Conservation (phyloP, 2,329 filamentous ascomycete species). For the Colletotrichum sansevieriae region DNA sequence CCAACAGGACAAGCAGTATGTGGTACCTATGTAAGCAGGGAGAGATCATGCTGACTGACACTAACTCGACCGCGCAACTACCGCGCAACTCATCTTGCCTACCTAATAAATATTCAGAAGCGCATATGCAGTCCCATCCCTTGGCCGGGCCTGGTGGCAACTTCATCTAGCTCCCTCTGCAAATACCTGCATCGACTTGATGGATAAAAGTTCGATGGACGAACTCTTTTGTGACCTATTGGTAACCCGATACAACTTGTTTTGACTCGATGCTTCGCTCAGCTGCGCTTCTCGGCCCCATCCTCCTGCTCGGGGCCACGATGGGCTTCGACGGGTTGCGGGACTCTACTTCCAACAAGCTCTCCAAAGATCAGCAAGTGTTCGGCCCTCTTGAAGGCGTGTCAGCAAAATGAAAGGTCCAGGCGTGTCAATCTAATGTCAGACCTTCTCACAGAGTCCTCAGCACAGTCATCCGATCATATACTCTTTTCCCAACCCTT, state of each 20-base stretch:
- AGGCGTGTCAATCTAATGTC: constrained; percentile 1
- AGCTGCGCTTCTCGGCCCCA: neutral
- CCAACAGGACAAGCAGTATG: too few species aligned
- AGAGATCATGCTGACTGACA: too few species aligned
- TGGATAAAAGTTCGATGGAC: neutral
- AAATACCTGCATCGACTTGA: too few species aligned
- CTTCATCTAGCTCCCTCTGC: too few species aligned
- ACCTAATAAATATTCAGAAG: too few species aligned
- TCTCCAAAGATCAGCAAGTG: constrained; percentile 5
- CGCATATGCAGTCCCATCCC: neutral
- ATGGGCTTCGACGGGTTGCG: neutral
- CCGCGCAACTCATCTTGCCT: too few species aligned
- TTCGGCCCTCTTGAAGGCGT: constrained; percentile 24
- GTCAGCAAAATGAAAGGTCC: neutral
- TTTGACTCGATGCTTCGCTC: neutral
- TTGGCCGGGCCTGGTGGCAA: neutral
- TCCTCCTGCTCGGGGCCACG: constrained; percentile 6
- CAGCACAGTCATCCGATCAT: neutral
- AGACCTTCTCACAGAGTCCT: constrained; percentile 12
- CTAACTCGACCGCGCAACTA: too few species aligned
- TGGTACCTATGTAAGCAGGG: too few species aligned
- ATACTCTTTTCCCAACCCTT: neutral
- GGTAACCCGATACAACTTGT: neutral
- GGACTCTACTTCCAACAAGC: neutral
- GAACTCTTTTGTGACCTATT: neutral